These are phyloP conservation scores for Stachybotrys elegans DNA, from an alignment of 2,329 filamentous ascomycete genomes.

Conservation along the genomic window DNA sequence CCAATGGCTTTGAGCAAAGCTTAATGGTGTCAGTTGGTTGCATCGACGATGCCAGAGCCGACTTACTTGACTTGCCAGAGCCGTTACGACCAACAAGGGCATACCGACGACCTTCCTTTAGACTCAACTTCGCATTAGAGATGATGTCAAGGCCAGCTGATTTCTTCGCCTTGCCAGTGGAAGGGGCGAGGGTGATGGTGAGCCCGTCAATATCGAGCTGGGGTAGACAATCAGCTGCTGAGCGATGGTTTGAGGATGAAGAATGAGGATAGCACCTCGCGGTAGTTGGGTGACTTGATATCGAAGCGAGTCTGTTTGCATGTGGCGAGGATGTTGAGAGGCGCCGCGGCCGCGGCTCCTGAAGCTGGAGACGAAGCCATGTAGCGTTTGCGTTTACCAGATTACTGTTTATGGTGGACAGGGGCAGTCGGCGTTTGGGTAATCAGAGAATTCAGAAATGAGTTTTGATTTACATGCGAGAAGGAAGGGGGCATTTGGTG, in stretches of 20 bases:
- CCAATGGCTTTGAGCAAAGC: conserved; percentile 70
- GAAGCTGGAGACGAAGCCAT: too few species aligned
- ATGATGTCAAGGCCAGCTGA: conserved; percentile 61
- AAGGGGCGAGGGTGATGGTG: conserved; percentile 58
- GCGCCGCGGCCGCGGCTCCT: conserved; percentile 30
- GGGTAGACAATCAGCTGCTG: neutral
- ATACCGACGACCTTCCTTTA: conserved; percentile 71
- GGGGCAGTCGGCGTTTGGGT: too few species aligned
- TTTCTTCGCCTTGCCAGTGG: conserved; percentile 47
- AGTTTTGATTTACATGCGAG: too few species aligned
- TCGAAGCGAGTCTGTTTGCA: conserved; percentile 66
- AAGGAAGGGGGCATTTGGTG: too few species aligned
- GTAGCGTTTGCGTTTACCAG: too few species aligned
- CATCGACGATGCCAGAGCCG: neutral
- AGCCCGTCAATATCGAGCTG: conserved; percentile 69
- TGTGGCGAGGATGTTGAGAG: conserved; percentile 46
- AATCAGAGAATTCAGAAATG: too few species aligned
- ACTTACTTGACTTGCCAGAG: conserved; percentile 72
- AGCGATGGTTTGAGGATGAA: neutral
- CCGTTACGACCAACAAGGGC: conserved; percentile 77
- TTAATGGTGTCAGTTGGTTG: conserved; percentile 3
- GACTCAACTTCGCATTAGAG: conserved; percentile 60
- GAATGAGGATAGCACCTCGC: conserved; percentile 39
- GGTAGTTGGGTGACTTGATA: conserved; percentile 48
- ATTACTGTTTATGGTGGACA: too few species aligned